These are phyloP conservation scores for Rhizophora apiculata DNA, from an alignment of 345 rosid genomes.

Conservation along the genomic window DNA sequence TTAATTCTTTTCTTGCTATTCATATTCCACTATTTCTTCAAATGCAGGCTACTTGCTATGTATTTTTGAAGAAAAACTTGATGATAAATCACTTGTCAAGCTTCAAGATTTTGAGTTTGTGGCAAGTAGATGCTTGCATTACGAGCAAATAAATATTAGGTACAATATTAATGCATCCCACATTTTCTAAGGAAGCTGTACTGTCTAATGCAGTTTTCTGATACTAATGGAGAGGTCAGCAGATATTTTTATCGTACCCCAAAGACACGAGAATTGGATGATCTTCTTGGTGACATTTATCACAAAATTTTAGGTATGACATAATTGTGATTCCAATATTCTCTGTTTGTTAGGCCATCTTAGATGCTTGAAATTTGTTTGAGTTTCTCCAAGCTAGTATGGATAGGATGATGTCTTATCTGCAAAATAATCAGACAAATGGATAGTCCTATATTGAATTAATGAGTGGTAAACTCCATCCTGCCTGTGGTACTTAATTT, in stretches of 20 bases:
- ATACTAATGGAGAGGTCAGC: slow-evolving; percentile 63
- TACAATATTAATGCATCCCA: background rate
- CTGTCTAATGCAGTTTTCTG: slow-evolving; percentile 55
- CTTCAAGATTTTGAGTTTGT: slow-evolving; percentile 69
- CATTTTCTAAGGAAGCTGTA: slow-evolving; percentile 11
- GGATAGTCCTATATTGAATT: background rate
- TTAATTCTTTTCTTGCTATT: background rate
- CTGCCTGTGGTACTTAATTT: slow-evolving; percentile 1
- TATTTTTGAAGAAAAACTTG: slow-evolving; percentile 68
- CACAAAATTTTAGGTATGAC: slow-evolving; percentile 78
- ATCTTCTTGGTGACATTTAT: slow-evolving; percentile 88
- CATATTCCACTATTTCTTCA: background rate
- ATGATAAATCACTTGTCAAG: slow-evolving; percentile 46
- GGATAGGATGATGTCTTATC: background rate
- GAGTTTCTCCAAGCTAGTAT: background rate
- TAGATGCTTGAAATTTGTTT: background rate
- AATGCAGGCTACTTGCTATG: slow-evolving; percentile 77
- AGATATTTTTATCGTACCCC: slow-evolving; percentile 81
- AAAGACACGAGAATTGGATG: slow-evolving; percentile 83
- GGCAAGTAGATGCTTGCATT: slow-evolving; percentile 41
- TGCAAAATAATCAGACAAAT: background rate
- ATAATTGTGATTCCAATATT: slow-evolving; percentile 12
- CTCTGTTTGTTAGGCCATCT: background rate
- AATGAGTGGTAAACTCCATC: background rate
- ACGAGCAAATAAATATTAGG: background rate